Percentiles rank a stretch among this genome's conserved stretches.
These are phyloP conservation scores for Kuraishia ogatae DNA, from an alignment of 805 yeast genomes.

Conservation along the genomic window DNA sequence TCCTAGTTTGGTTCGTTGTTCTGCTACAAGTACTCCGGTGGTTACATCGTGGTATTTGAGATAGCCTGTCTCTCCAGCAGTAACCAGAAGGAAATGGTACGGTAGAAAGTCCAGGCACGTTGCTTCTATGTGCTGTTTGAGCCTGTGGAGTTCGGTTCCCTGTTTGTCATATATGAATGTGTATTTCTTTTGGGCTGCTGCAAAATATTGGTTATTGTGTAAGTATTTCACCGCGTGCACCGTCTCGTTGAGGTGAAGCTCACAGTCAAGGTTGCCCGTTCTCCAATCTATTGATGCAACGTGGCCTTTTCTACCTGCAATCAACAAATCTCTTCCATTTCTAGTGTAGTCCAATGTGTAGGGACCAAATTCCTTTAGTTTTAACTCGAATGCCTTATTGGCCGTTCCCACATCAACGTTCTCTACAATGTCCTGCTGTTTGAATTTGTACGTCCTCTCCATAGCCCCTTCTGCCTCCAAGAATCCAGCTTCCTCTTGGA, in stretches of 20 bases:
- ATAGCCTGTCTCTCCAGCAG: slow-evolving; percentile 86
- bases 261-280: slow-evolving; percentile 72
- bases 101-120: slow-evolving; percentile 83
- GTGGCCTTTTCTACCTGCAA: slow-evolving; percentile 92
- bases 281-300: slow-evolving; percentile 96
- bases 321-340: slow-evolving; percentile 77
- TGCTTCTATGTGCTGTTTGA: slow-evolving; percentile 84
- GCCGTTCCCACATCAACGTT: slow-evolving; percentile 74
- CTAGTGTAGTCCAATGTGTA: slow-evolving; percentile 73
- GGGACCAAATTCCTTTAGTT: slow-evolving; percentile 77
- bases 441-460: slow-evolving; percentile 85
- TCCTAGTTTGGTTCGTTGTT: slow-evolving; percentile 79
- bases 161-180: slow-evolving; percentile 85
- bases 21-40: slow-evolving; percentile 81
- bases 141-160: slow-evolving; percentile 86
- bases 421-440: slow-evolving; percentile 67
- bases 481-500: slow-evolving; percentile 79
- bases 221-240: slow-evolving; percentile 84
- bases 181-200: slow-evolving; percentile 94
- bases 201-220: slow-evolving; percentile 89
- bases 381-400: slow-evolving; percentile 65
- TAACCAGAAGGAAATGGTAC: slow-evolving; percentile 78
- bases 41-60: slow-evolving; percentile 92
- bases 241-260: slow-evolving; percentile 79
- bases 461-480: slow-evolving; percentile 83